Base-by-base conservation (phyloP, 352 stramenopile genomes). In the Phytopythium vexans region DNA sequence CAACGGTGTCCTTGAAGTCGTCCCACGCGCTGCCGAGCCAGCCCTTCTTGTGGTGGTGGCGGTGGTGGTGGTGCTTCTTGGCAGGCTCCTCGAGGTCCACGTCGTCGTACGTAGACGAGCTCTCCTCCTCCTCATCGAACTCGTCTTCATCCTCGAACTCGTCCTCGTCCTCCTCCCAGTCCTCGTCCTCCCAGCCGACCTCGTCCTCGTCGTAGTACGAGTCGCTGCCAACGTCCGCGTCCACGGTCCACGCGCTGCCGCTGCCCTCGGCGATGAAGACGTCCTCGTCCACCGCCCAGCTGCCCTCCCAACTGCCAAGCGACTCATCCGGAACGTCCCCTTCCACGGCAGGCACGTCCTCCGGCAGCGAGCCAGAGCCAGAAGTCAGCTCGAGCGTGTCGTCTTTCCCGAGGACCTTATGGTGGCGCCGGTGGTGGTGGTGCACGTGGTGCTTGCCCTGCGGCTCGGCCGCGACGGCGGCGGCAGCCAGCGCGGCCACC, bases 121-220 rank as follows among this genome's bases (percentile, higher is more conserved):
- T 48, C 39, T 65, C 64, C 10, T 71, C 58, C 15, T 62, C 56
- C 14, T 72, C 62, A 10, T 64, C 44, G 27, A 64, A 51, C 21
- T 68, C 60, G 14, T 72, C 54, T 8, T 67, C 58, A 14, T 72
- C 66, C 11, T 63, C 56, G 27, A 52, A 62, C 14, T 51, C 58
- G 12, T 60, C 53, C 16, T 64, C 51, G 8, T 51, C 51, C 15
- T 51, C 51, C 51, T 61, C 52, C 5, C 21, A 31, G 52, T 38
- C 66, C 51, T 59, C 49, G 0, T 61, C 36, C 0, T 64, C 53
- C 15, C 32, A 48, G 38, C 58, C 51, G 9, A 64, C 54, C 6
- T 52, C 62, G 27, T 60, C 55, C n/a, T 62, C 58, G 9, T 64
- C 70, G 15, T 60, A 68, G 45, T 65, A 49, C 42, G 40, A 41